Conservation (phyloP, 2,329 filamentous ascomycete species). For the Waltergamsia citrina region DNA sequence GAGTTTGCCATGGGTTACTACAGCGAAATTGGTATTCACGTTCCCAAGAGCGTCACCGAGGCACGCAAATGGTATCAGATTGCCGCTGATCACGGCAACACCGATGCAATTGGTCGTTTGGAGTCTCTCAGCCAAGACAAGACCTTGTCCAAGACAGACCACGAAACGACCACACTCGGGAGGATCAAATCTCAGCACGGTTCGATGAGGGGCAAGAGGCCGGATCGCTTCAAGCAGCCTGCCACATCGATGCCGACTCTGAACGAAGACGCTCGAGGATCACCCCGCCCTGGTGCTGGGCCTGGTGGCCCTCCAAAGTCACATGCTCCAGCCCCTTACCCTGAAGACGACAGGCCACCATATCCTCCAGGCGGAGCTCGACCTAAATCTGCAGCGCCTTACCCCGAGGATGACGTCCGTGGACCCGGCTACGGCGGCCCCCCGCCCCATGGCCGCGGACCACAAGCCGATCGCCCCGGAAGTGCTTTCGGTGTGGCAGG, state of each 20-base stretch:
- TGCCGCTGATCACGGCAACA: conserved; percentile 83
- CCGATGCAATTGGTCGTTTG: conserved; percentile 73
- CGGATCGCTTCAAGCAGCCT: conserved; percentile 46
- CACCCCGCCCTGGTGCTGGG: conserved; percentile 7
- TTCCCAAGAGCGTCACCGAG: conserved; percentile 72
- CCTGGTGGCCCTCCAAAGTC: conserved; percentile 9
- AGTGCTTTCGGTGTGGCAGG: conserved; percentile 47
- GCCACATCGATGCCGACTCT: conserved; percentile 39
- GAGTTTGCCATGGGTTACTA: conserved; percentile 98
- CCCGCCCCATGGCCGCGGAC: conserved; percentile 33
- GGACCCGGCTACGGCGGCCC: conserved; percentile 27
- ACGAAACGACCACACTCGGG: conserved; percentile 82
- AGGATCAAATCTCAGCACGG: conserved; percentile 78
- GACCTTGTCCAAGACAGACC: conserved; percentile 80
- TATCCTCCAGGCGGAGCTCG: conserved; percentile 34
- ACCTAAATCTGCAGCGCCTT: conserved; percentile 38
- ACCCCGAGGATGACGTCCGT: conserved; percentile 41
- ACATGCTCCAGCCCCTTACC: conserved; percentile 58
- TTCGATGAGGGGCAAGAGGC: conserved; percentile 53
- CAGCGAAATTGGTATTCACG: conserved; percentile 89
- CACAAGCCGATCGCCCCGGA: conserved; percentile 36
- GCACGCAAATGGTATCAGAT: conserved; percentile 85
- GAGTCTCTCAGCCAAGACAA: conserved; percentile 77
- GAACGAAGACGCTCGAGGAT: conserved; percentile 27
- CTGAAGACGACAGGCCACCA: conserved; percentile 56